These are phyloP conservation scores for Colletotrichum sansevieriae DNA, from an alignment of 2,329 filamentous ascomycete species.

Conservation along the genomic window DNA sequence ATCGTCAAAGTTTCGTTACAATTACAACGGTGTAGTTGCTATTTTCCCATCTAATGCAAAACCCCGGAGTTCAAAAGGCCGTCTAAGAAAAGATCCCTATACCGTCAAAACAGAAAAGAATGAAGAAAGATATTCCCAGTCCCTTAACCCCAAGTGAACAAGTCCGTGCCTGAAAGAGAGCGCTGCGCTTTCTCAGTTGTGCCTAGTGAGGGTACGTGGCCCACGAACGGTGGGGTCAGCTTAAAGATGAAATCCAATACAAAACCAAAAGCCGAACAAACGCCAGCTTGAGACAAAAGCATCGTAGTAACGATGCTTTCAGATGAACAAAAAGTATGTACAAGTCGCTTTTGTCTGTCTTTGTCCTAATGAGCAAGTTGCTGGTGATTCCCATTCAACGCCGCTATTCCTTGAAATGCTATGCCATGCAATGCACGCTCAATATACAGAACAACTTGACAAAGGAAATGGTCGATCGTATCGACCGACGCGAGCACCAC, in stretches of 20 bases:
- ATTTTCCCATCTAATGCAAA: conserved; percentile 41
- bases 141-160: conserved; percentile 24
- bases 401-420: conserved; percentile 41
- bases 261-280: conserved; percentile 17
- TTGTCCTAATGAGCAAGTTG: conserved; percentile 37
- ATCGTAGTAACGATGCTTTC: conserved; percentile 20
- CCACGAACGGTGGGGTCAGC: conserved; percentile 19
- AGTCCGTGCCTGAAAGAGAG: conserved; percentile 31
- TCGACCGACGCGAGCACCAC: conserved; percentile 27
- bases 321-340: conserved; percentile 28
- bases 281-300: conserved; percentile 18
- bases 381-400: conserved; percentile 35
- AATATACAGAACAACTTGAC: conserved; percentile 51
- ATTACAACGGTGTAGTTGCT: conserved; percentile 43
- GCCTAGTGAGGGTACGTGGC: conserved; percentile 24
- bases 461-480: conserved; percentile 42
- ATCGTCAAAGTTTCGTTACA: conserved; percentile 42
- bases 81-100: conserved; percentile 21
- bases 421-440: conserved; percentile 52
- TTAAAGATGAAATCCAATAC: conserved; percentile 14
- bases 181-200: conserved; percentile 25
- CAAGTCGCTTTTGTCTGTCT: conserved; percentile 38
- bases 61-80: conserved; percentile 23
- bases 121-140: neutral
- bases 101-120: conserved; percentile 11